Evolutionary conservation across 441 rosid species (phyloP).

Genomic region (Bruguiera hainesii): DNA sequence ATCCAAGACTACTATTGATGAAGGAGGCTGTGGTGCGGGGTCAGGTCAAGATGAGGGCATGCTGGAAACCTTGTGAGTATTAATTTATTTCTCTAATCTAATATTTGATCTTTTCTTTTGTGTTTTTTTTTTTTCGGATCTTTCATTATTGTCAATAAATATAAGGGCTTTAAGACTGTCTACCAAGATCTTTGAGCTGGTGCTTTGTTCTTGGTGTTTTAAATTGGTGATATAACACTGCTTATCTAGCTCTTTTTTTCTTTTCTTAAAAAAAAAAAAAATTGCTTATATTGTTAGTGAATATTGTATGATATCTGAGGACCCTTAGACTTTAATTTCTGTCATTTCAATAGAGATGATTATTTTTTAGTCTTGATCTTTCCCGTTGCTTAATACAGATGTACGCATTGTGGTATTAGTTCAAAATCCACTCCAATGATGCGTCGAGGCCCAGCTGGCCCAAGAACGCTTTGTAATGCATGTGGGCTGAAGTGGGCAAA

Average conservation of each 20-base stretch:
- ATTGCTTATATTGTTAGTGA: too few species aligned
- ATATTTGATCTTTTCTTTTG: not conserved
- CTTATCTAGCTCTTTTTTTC: too few species aligned
- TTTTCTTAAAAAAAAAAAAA: too few species aligned
- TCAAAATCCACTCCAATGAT: conserved; percentile 90
- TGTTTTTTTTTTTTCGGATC: not conserved
- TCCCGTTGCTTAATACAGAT: conserved; percentile 35
- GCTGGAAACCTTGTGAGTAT: conserved; percentile 60
- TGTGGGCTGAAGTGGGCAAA: conserved; percentile 92
- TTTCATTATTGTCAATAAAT: not conserved
- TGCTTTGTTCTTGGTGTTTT: not conserved
- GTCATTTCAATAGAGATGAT: not conserved
- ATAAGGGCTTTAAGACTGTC: too few species aligned
- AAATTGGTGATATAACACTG: too few species aligned
- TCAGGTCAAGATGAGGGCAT: conserved; percentile 61
- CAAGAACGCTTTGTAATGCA: conserved; percentile 92
- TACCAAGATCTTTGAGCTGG: not conserved
- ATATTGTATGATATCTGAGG: too few species aligned
- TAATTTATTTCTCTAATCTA: not conserved
- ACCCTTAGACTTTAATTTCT: not conserved
- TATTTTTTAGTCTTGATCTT: not conserved
- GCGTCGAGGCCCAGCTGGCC: conserved; percentile 96
- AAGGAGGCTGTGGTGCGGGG: conserved; percentile 41
- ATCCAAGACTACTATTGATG: conserved; percentile 57
- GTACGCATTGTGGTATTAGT: conserved; percentile 76